Percentiles rank a stretch among this genome's conserved stretches.
Evolutionary conservation across 768 basidiomycete genomes (phyloP).

Genomic region (Amanita fuliginea): DNA sequence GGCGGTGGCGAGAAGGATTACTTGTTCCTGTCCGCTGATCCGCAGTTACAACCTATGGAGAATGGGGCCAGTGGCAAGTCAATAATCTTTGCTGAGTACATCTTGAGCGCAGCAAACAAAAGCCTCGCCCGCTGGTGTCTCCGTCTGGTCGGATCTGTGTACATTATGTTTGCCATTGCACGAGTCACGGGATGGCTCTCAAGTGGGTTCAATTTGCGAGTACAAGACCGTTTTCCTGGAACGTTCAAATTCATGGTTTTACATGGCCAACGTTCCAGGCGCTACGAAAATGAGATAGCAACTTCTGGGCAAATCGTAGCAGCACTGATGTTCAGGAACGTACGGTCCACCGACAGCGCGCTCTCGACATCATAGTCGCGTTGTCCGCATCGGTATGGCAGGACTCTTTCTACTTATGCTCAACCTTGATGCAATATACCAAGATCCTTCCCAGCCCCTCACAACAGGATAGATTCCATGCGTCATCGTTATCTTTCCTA

Average conservation of each 20-base stretch:
- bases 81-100: constrained; percentile 19
- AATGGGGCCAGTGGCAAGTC: constrained; percentile 36
- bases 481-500: constrained; percentile 34
- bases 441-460: constrained; percentile 7
- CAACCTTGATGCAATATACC: constrained; percentile 24
- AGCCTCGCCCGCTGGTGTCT: constrained; percentile 20
- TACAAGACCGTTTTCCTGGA: constrained; percentile 56
- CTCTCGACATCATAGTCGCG: constrained; percentile 24
- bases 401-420: constrained; percentile 29
- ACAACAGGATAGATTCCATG: constrained; percentile 59
- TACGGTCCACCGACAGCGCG: constrained; percentile 45
- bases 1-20: constrained; percentile 67
- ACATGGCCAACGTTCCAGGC: constrained; percentile 47
- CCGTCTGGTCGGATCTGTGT: constrained; percentile 23
- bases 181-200: constrained; percentile 29
- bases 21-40: constrained; percentile 15
- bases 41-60: constrained; percentile 1
- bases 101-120: constrained; percentile 21
- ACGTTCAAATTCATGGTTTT: constrained; percentile 42
- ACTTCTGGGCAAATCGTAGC: constrained; percentile 36
- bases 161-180: constrained; percentile 23
- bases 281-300: constrained; percentile 48
- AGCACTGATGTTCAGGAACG: constrained; percentile 53
- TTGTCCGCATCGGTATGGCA: constrained; percentile 46
- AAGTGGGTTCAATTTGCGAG: constrained; percentile 42